Evolutionary conservation across 164 flowering plant species (phyloP), one percentile per base, ranked within the genome.

Genomic region (Buxus sempervirens): DNA sequence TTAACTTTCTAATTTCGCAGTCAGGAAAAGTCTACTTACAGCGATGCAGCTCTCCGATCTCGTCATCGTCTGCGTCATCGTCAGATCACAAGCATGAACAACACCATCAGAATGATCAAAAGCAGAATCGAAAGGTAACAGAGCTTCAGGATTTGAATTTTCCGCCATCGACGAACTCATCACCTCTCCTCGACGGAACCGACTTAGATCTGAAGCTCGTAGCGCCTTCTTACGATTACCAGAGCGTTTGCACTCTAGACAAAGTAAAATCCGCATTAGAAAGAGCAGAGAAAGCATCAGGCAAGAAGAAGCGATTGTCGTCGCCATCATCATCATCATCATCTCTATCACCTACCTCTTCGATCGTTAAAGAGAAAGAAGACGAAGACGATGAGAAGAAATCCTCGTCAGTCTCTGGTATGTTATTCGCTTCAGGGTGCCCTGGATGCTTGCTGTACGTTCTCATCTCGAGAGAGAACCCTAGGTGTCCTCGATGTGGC

Each of bases 211-310:
- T 93, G 15, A 90, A 84, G 78, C 82, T 32, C 38, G 38, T 88
- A 0, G 82, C 79, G 0, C 75, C 87, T 0, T 69, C 85, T 0
- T 56, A 41, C 68, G 75, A 69, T 54, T 84, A 80, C 77, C 84
- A 82, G 38, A 88, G 96, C 65, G 94, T 93, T 0, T 93, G 98
- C 84, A 91, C 98, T 0, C 78, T 93, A 1, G 98, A 93, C 68
- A 93, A 87, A 69, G 98, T 93, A 49, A 93, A 88, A 63, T 90
- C 84, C 0, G 98, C 98, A 1, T 83, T 93, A 0, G 96, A 91
- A 68, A 81, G 93, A 73, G 96, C 91, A 0, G 83, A 82, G 68
- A 82, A 70, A 23, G 82, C 82, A 4, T 74, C 85, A 16, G 15
- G 62, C 0, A 84, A 74, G 71, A 87, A 80, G 54, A 21, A 58